Percentiles rank a stretch among this genome's conserved stretches.
These are phyloP conservation scores for Boletus sp. DNA, from an alignment of 768 basidiomycete species.

Conservation along the genomic window DNA sequence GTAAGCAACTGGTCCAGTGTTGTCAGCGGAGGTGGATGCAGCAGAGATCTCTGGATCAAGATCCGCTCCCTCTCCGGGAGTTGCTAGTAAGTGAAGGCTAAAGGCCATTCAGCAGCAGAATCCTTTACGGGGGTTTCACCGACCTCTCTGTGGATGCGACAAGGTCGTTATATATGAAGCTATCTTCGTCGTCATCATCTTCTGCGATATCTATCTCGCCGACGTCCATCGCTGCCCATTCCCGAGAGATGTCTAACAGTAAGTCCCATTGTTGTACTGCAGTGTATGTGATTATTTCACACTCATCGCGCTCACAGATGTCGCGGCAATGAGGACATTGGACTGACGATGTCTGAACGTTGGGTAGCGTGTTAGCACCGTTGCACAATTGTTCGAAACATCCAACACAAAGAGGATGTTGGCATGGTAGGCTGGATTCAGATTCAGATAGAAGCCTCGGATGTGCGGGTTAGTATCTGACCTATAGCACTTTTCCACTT, in stretches of 20 bases:
- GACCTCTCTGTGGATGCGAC: slow-evolving; percentile 9
- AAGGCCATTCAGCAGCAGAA: slow-evolving; percentile 8
- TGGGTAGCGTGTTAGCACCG: not conserved
- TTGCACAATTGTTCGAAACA: slow-evolving; percentile 12
- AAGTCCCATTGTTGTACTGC: slow-evolving; percentile 20
- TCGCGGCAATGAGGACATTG: slow-evolving; percentile 23
- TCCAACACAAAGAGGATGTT: slow-evolving; percentile 15
- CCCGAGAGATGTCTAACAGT: slow-evolving; percentile 14
- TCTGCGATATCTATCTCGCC: slow-evolving; percentile 11
- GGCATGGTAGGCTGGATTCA: slow-evolving; percentile 11
- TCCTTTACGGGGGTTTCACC: not conserved
- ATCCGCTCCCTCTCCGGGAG: not conserved
- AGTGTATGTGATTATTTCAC: slow-evolving; percentile 16
- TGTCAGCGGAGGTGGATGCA: not conserved
- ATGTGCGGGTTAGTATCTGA: not conserved
- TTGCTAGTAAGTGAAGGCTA: slow-evolving; percentile 4
- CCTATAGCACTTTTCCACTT: slow-evolving; percentile 18
- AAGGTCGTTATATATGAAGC: slow-evolving; percentile 3
- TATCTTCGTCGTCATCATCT: slow-evolving; percentile 5
- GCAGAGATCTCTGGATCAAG: slow-evolving; percentile 1
- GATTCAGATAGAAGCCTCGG: not conserved
- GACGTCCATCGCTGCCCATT: slow-evolving; percentile 15
- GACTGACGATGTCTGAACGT: not conserved
- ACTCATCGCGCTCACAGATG: slow-evolving; percentile 7
- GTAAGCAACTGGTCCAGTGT: slow-evolving; percentile 12